phyloP scores from a whole-genome alignment of 805 yeast species.

The Suhomyces pyralidae region DNA sequence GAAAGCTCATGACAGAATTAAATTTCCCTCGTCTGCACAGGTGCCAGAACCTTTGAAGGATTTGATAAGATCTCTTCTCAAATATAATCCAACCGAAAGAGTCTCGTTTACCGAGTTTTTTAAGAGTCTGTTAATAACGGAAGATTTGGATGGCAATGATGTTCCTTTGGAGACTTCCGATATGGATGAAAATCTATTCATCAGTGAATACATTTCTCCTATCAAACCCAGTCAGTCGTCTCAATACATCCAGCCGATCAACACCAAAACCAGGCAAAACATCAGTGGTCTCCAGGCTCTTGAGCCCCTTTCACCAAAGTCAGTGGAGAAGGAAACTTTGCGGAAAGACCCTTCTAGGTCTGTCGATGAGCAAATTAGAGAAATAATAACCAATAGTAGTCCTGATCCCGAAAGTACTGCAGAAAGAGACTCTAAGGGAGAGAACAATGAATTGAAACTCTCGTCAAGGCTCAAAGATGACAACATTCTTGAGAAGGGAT shows the following conservation, averaged over 20 bases:
- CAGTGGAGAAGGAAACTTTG: background rate
- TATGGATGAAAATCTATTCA: constrained; percentile 75
- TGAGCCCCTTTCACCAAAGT: background rate
- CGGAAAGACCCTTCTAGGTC: background rate
- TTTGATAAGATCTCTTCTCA: constrained; percentile 72
- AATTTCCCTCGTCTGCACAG: constrained; percentile 68
- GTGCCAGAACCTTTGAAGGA: constrained; percentile 63
- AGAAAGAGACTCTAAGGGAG: constrained; percentile 13
- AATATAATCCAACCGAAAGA: constrained; percentile 82
- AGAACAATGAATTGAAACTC: constrained; percentile 1
- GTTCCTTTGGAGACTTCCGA: constrained; percentile 63
- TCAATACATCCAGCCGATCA: constrained; percentile 17
- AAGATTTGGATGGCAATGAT: constrained; percentile 50
- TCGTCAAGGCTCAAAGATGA: constrained; percentile 33
- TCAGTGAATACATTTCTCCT: constrained; percentile 72
- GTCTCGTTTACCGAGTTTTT: constrained; percentile 89
- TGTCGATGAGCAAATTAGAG: constrained; percentile 41
- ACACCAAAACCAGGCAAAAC: constrained; percentile 2
- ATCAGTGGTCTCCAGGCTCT: background rate
- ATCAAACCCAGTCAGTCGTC: constrained; percentile 11
- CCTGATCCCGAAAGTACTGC: constrained; percentile 39
- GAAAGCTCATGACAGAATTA: constrained; percentile 70
- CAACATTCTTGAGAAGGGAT: constrained; percentile 69
- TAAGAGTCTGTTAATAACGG: constrained; percentile 60
- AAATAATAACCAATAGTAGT: constrained; percentile 40